Base-by-base conservation (phyloP, 805 yeast genomes). In the Candida lessepsii region DNA sequence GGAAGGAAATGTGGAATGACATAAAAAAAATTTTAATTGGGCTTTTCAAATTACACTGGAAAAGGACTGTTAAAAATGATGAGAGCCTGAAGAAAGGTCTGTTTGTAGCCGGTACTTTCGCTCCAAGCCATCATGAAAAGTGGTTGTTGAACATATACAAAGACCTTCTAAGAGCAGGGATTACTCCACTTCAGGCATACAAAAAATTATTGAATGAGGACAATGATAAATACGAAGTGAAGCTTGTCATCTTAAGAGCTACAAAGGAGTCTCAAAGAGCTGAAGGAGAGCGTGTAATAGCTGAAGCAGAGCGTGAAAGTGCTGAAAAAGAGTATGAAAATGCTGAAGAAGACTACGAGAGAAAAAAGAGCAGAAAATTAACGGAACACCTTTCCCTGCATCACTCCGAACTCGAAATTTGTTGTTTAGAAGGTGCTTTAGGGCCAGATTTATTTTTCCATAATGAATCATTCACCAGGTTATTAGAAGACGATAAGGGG, bases 401-500 rank as follows among this genome's bases (percentile, higher is more conserved):
- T 5, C 17, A n/a, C 29, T 13, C 29, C 13, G 29, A 27, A 13
- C 13, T 27, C 9, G 29, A 27, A 27, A 13, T 14, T 27, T n/a
- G 29, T 27, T 14, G 16, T 27, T 27, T 27, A 14, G 17, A 27
- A 13, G 29, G 17, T 17, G 13, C 18, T 5, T 27, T 27, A 14
- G 29, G 10, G 16, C 16, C 16, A 27, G 5, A 14, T 27, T 27
- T 27, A 27, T 27, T 27, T 27, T 4, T 27, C 29, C 5, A 9
- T 27, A 14, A 27, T 27, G 29, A 27, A 27, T 27, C 29, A 27
- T 27, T 27, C 29, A 14, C 29, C 29, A n/a, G 29, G 29, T 27
- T 27, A n/a, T 27, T 27, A 27, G 29, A 27, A 27, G 29, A 9
- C 13, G 20, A 29, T 17, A 20, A 29, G 31, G 31, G 21, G 11